Evolutionary conservation across 441 rosid species (phyloP), one percentile per base, ranked within the genome.

Genomic region (Adansonia gregorii): DNA sequence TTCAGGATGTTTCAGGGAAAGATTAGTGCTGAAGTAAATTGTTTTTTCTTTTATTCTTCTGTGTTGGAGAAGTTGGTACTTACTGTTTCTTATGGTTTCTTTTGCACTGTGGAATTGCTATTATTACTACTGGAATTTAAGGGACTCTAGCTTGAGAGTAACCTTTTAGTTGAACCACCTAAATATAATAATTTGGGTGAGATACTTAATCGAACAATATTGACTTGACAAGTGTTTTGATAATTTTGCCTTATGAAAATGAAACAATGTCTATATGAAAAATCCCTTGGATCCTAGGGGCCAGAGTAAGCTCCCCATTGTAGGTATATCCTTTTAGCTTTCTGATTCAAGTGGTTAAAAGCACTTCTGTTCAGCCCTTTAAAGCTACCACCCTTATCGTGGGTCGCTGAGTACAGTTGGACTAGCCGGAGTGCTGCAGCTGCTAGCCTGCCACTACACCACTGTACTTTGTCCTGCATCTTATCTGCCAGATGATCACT

Each of bases 1-100:
- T 52, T 71, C 27, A 31, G 61, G 63, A 52, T 71, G 8, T 71
- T 71, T 9, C 8, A 5, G 61, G 63, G 63, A 31, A 72, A 54
- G 22, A 70, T 3, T 72, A 35, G 49, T 54, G 48, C 17, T 71
- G 52, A 2, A 24, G 22, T 54, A 4, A 31, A 8, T 71, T 27
- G 48, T 24, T 27, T 70, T 51, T 15, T 9, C 24, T 52, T 31
- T 31, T 54, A 54, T 35, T 54, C n/a, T 71, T 52, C 4, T 54
- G 27, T 31, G 63, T 8, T n/a, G 22, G 22, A 71, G 22, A 71
- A 15, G 24, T 52, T 31, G 74, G 46, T 71, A 3, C 74, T 54
- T n/a, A n/a, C 8, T 24, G 59, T 52, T 71, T 70, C 59, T 24
- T 52, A 27, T 49, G 22, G 60, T 70, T 70, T 24, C 45, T 27